Evolutionary conservation across 2,329 filamentous ascomycete species (phyloP).

Genomic region (Fusarium foetens): DNA sequence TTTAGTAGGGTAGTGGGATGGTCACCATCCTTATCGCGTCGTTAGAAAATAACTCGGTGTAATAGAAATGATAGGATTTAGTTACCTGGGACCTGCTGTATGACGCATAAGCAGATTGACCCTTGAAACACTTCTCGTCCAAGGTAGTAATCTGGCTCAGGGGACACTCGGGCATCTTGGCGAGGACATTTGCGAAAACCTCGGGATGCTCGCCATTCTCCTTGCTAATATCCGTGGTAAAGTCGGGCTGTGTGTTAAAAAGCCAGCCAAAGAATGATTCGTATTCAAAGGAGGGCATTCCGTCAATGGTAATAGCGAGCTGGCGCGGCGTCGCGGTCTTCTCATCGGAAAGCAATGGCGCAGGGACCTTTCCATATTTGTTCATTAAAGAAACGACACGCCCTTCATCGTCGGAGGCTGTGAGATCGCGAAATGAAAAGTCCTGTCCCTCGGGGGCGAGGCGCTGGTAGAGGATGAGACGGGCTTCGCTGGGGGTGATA

Average conservation of each 20-base stretch:
- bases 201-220: conserved; percentile 55
- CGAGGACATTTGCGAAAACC: conserved; percentile 53
- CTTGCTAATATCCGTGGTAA: conserved; percentile 60
- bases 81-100: conserved; percentile 58
- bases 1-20: conserved; percentile 57
- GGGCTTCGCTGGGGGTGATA: conserved; percentile 64
- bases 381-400: conserved; percentile 68
- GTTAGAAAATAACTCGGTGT: conserved; percentile 36
- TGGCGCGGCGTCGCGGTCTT: conserved; percentile 57
- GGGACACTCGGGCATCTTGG: conserved; percentile 51
- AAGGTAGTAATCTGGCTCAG: conserved; percentile 55
- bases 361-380: conserved; percentile 64
- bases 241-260: conserved; percentile 55
- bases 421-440: conserved; percentile 60
- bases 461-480: conserved; percentile 69
- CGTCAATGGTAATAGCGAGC: conserved; percentile 69
- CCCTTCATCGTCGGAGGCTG: conserved; percentile 52
- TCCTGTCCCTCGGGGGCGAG: conserved; percentile 60
- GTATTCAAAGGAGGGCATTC: conserved; percentile 60
- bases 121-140: conserved; percentile 57
- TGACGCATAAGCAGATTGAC: conserved; percentile 54
- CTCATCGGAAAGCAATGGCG: conserved; percentile 60
- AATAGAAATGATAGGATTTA: background rate
- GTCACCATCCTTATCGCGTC: conserved; percentile 50
- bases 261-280: conserved; percentile 54